Base-by-base conservation (phyloP, 208 protist species). In the Blastocrithidia nonstop region DNA sequence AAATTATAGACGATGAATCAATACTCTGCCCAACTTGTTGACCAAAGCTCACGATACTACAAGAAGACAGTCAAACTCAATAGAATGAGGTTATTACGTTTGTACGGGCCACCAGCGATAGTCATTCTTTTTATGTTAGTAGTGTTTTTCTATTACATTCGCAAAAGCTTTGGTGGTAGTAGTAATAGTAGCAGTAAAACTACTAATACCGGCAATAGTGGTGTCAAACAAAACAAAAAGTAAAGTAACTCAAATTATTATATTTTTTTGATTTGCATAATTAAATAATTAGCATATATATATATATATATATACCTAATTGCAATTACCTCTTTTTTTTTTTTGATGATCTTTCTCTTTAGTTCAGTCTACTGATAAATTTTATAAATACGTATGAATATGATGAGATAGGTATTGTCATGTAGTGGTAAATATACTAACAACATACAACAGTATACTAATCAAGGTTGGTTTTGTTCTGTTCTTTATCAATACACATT, bases 1-100 rank as follows among this genome's bases (percentile, higher is more conserved):
- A 79, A 81, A 22, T 58, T 94, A 9, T 80, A 94, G 31, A 87
- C 74, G 22, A 88, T 94, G 75, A 82, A 86, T 37, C 76, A 76
- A 50, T 91, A 84, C 57, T 86, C 72, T 8, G 61, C 74, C 23
- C 66, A 88, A 50, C 62, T 94, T 0, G 66, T 75, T 16, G 75
- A 87, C 29, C 69, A 91, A 38, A 88, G 76, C 50, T 73, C 66
- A 5, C 66, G 66, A 15, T 91, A 84, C 58, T 88, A 90, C 61
- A 76, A 74, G 23, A 81, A 83, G 40, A 94, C 81, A 7, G 79
- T 83, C 26, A 73, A 69, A 15, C 71, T 94, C 65, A 94, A 94
- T 56, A 57, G 85, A 25, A 94, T 87, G 79, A 76, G 84, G 0
- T 48, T 83, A 4, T n/a, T 88, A 20, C 72, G 74, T 36, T 66